Evolutionary conservation across 805 yeast species (phyloP).

Genomic region (Ogataea trehaloabstinens): DNA sequence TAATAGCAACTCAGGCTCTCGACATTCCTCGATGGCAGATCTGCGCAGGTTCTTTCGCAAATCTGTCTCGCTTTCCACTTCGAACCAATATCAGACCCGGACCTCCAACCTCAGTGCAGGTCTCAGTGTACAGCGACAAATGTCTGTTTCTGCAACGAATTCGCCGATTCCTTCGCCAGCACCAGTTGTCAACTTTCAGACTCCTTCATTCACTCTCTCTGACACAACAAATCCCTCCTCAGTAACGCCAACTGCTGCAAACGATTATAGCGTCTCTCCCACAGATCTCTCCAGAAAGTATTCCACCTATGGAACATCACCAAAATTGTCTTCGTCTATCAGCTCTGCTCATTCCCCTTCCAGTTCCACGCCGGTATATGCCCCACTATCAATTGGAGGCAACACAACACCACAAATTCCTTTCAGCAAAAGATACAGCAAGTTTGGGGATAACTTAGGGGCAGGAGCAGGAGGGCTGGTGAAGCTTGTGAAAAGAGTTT

Average conservation of each 20-base stretch:
- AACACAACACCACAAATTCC: conserved; percentile 49
- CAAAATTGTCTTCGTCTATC: conserved; percentile 11
- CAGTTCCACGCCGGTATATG: background rate
- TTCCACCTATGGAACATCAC: conserved; percentile 12
- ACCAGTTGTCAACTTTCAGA: conserved; percentile 16
- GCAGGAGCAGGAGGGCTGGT: conserved; percentile 97
- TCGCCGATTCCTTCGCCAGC: conserved; percentile 11
- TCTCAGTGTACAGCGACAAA: conserved; percentile 30
- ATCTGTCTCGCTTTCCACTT: conserved; percentile 23
- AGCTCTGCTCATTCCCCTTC: conserved; percentile 4
- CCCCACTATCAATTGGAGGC: conserved; percentile 34
- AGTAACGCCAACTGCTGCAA: conserved; percentile 10
- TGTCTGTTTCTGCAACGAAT: conserved; percentile 11
- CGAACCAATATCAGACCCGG: conserved; percentile 25
- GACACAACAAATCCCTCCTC: conserved; percentile 6
- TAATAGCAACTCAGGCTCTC: conserved; percentile 39
- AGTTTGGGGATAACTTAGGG: conserved; percentile 82
- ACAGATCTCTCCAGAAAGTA: conserved; percentile 15
- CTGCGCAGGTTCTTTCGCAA: conserved; percentile 69
- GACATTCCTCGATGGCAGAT: conserved; percentile 80
- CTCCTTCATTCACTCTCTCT: conserved; percentile 11
- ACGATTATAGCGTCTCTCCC: conserved; percentile 22
- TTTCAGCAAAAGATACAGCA: conserved; percentile 72
- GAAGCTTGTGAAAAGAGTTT: conserved; percentile 61
- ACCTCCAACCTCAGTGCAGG: conserved; percentile 37